These are phyloP conservation scores for Durio zibethinus DNA, from an alignment of 345 rosid species.

Conservation along the genomic window DNA sequence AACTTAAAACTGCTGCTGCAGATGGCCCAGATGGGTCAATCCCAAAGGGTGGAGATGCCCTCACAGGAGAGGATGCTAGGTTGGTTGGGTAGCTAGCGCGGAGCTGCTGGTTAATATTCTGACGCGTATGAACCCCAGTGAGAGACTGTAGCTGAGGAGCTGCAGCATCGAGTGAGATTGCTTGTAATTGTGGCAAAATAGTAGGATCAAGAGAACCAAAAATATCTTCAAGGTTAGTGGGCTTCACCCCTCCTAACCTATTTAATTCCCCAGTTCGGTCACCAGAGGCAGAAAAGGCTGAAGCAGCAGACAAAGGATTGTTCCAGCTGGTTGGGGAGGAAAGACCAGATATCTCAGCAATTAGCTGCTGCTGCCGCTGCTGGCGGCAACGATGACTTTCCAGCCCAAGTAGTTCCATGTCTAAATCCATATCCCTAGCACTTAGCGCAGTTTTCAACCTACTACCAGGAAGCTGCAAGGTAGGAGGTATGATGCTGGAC, in stretches of 20 bases:
- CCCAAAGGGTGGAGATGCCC: constrained; percentile 41
- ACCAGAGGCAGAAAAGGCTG: constrained; percentile 40
- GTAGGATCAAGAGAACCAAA: constrained; percentile 48
- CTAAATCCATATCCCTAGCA: constrained; percentile 66
- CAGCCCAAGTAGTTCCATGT: constrained; percentile 37
- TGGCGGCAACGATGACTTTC: constrained; percentile 30
- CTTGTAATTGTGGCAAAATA: constrained; percentile 40
- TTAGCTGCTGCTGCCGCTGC: constrained; percentile 40
- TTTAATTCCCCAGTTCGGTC: constrained; percentile 43
- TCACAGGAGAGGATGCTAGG: constrained; percentile 49
- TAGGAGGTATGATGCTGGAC: constrained; percentile 43
- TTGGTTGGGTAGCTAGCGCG: constrained; percentile 43
- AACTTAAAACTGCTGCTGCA: constrained; percentile 44
- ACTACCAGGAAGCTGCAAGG: constrained; percentile 79
- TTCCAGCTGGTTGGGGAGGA: constrained; percentile 65
- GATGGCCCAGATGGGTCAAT: constrained; percentile 37
- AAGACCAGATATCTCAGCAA: constrained; percentile 53
- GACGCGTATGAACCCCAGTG: constrained; percentile 42
- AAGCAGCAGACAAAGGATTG: constrained; percentile 38
- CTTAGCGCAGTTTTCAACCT: constrained; percentile 56
- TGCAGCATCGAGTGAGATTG: constrained; percentile 36
- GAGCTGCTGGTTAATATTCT: constrained; percentile 48
- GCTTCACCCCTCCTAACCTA: constrained; percentile 57
- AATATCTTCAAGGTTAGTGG: constrained; percentile 61
- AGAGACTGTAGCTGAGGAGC: constrained; percentile 39